These are phyloP conservation scores for Trichophyton benhamiae DNA, from an alignment of 2,329 filamentous ascomycete genomes.

Conservation along the genomic window DNA sequence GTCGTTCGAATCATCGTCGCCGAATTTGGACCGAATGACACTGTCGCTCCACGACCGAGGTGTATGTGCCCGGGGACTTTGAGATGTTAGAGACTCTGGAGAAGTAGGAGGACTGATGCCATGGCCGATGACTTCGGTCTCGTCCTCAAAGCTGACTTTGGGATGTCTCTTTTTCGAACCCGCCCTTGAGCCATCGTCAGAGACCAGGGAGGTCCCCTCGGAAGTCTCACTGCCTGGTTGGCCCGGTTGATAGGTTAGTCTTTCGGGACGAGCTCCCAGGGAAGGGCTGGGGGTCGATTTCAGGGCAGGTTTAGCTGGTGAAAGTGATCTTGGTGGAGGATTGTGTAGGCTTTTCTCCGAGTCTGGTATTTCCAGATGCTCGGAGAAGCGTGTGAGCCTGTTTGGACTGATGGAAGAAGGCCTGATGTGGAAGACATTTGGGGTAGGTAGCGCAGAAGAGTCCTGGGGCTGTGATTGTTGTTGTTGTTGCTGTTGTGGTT, in stretches of 20 bases:
- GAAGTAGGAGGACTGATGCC: slow-evolving; percentile 32
- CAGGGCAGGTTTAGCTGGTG: slow-evolving; percentile 50
- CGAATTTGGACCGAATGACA: slow-evolving; percentile 12
- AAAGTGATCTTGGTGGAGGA: slow-evolving; percentile 47
- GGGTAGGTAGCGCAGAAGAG: background rate
- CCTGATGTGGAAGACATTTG: background rate
- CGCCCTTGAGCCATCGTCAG: slow-evolving; percentile 31
- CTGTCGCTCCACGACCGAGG: slow-evolving; percentile 23
- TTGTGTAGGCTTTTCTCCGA: slow-evolving; percentile 41
- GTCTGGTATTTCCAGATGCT: slow-evolving; percentile 37
- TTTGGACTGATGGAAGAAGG: slow-evolving; percentile 12
- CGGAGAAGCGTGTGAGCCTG: slow-evolving; percentile 44
- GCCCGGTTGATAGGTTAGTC: slow-evolving; percentile 15
- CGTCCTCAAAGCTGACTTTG: slow-evolving; percentile 58
- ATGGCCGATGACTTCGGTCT: slow-evolving; percentile 38
- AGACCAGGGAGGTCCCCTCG: slow-evolving; percentile 41
- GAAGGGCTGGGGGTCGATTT: slow-evolving; percentile 28
- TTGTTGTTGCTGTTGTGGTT: background rate
- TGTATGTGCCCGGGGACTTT: background rate
- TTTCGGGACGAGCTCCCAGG: slow-evolving; percentile 34
- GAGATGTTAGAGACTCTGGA: slow-evolving; percentile 23
- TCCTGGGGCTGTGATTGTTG: background rate
- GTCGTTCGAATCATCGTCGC: slow-evolving; percentile 33
- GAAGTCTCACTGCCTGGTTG: slow-evolving; percentile 42
- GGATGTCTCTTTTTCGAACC: slow-evolving; percentile 41